These are phyloP conservation scores for Medicago lupulina DNA, from an alignment of 306 rosid species.

Conservation along the genomic window DNA sequence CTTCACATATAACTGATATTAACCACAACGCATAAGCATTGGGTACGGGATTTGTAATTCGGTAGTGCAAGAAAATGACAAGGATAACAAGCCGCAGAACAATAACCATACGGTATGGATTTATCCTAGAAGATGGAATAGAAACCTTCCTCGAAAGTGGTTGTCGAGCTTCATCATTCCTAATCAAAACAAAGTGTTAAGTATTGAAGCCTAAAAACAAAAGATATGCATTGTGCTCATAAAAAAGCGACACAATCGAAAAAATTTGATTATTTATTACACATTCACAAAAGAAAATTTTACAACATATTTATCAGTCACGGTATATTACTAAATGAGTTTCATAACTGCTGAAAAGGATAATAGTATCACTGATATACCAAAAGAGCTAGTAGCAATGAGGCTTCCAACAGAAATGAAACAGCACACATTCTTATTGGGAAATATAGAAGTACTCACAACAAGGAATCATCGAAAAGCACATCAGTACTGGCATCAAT, in stretches of 20 bases:
- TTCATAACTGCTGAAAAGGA: constrained; percentile 2
- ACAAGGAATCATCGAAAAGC: constrained; percentile 80
- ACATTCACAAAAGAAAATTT: background rate
- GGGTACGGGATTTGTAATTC: constrained; percentile 87
- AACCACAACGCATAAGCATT: constrained; percentile 91
- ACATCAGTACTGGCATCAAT: constrained; percentile 96
- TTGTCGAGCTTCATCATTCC: constrained; percentile 97
- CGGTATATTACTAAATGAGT: constrained; percentile 20
- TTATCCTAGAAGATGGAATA: constrained; percentile 87
- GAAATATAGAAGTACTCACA: constrained; percentile 58
- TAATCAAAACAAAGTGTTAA: constrained; percentile 30
- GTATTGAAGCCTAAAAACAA: constrained; percentile 21
- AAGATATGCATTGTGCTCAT: background rate
- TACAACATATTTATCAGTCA: constrained; percentile 27
- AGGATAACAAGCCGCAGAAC: constrained; percentile 85
- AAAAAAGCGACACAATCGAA: constrained; percentile 1
- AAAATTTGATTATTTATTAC: background rate
- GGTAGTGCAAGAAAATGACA: constrained; percentile 87
- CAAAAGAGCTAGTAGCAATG: constrained; percentile 29
- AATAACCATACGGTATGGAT: constrained; percentile 94
- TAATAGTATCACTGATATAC: constrained; percentile 1
- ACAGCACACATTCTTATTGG: constrained; percentile 26
- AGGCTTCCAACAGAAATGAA: constrained; percentile 29
- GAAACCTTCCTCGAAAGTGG: constrained; percentile 97
- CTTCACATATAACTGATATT: constrained; percentile 93